Conservation (phyloP, 148 eudicot species). For the Arbutus unedo region DNA sequence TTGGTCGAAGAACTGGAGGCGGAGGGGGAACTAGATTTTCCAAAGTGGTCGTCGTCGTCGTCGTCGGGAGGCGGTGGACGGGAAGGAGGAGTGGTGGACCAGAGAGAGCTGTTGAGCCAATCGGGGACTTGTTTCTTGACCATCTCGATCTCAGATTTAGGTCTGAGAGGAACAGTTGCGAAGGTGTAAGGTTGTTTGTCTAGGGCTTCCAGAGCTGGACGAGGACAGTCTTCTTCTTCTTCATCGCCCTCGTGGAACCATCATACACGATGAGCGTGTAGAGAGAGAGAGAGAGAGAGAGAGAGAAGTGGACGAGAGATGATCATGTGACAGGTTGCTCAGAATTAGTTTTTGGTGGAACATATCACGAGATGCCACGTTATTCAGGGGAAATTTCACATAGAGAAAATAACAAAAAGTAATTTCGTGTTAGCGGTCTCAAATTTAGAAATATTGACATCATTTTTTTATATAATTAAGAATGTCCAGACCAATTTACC, state of each 20-base stretch:
- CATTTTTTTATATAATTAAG: no score
- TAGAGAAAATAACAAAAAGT: no score
- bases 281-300: background rate
- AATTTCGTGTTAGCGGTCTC: no score
- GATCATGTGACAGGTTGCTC: background rate
- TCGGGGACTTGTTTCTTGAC: constrained; percentile 68
- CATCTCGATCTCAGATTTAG: constrained; percentile 30
- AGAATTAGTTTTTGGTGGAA: background rate
- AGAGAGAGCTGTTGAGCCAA: constrained; percentile 90
- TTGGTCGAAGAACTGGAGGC: constrained; percentile 14
- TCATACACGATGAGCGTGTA: constrained; percentile 7
- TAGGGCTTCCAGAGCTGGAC: constrained; percentile 28
- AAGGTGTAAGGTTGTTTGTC: background rate
- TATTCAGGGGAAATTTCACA: background rate
- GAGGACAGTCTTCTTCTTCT: background rate
- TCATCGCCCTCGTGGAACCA: constrained; percentile 17
- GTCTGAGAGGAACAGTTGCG: background rate
- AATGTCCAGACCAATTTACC: no score
- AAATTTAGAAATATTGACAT: no score
- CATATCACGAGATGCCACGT: background rate
- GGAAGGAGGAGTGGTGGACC: constrained; percentile 57
- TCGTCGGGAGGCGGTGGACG: constrained; percentile 26
- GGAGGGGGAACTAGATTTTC: constrained; percentile 20
- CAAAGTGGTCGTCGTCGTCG: constrained; percentile 16
- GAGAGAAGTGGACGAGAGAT: background rate